A percentile compares a stretch with the other conserved stretches of the same genome.
These are phyloP conservation scores for Pulveroboletus sp. DNA, from an alignment of 768 basidiomycete genomes.

Conservation along the genomic window DNA sequence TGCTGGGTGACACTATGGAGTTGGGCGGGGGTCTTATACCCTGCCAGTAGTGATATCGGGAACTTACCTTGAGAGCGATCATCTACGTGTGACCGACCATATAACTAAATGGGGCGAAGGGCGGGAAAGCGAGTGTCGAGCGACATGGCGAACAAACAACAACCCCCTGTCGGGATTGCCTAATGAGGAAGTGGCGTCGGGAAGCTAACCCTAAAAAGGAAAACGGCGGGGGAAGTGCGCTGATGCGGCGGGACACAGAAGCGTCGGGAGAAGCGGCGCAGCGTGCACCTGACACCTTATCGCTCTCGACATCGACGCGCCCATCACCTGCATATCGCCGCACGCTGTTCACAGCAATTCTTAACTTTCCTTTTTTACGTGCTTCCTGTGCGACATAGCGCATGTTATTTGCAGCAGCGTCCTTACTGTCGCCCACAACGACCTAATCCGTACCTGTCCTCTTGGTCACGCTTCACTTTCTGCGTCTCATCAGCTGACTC, in stretches of 20 bases:
- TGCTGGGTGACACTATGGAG: constrained; percentile 21
- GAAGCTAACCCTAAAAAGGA: constrained; percentile 6
- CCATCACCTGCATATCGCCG: constrained; percentile 7
- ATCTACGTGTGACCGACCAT: constrained; percentile 12
- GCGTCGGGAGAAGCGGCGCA: constrained; percentile 12
- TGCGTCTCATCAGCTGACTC: not conserved
- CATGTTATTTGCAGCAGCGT: not conserved
- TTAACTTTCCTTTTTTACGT: constrained; percentile 5
- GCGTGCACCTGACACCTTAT: constrained; percentile 11
- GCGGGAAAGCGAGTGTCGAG: constrained; percentile 27
- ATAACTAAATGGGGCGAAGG: constrained; percentile 10
- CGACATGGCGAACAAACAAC: constrained; percentile 13
- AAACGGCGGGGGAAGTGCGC: constrained; percentile 19
- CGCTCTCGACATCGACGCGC: constrained; percentile 6
- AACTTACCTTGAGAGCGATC: constrained; percentile 15
- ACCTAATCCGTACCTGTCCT: not conserved
- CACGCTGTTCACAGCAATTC: constrained; percentile 9
- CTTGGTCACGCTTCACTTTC: not conserved
- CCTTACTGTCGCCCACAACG: not conserved
- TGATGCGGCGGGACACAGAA: constrained; percentile 20
- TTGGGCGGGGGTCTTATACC: constrained; percentile 26
- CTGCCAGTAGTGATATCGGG: constrained; percentile 10
- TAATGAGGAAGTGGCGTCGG: constrained; percentile 23
- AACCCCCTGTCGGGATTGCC: constrained; percentile 14
- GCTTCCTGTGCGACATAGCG: constrained; percentile 3